Percentiles rank a stretch among this genome's conserved stretches.
Evolutionary conservation across 495 filamentous ascomycete genomes (phyloP).

Genomic region (Podospora fimiseda): DNA sequence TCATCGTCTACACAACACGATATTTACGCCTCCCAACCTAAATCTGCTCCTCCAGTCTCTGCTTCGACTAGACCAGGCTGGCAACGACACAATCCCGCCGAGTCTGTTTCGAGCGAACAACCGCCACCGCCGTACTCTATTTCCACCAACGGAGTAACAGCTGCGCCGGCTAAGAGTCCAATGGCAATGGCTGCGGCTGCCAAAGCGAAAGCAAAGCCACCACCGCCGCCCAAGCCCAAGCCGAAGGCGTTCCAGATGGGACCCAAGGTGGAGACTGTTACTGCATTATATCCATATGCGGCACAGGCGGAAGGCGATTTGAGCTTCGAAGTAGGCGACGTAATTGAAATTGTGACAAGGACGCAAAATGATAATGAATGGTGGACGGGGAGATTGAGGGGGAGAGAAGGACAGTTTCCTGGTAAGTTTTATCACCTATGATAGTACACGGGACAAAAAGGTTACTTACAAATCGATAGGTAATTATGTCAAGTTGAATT

Average conservation of each 20-base stretch:
- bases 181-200: slow-evolving; percentile 68
- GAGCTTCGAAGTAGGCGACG: slow-evolving; percentile 82
- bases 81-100: slow-evolving; percentile 16
- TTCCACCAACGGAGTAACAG: slow-evolving; percentile 1
- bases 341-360: slow-evolving; percentile 78
- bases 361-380: slow-evolving; percentile 91
- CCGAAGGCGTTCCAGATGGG: slow-evolving; percentile 64
- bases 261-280: slow-evolving; percentile 64
- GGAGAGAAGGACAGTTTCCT: slow-evolving; percentile 85
- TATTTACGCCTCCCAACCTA: slow-evolving; percentile 1
- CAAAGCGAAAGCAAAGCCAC: slow-evolving; percentile 67
- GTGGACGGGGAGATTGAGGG: slow-evolving; percentile 80
- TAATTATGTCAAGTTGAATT: too few species aligned
- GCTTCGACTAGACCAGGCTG: slow-evolving; percentile 12
- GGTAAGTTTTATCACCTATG: too few species aligned
- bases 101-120: slow-evolving; percentile 20
- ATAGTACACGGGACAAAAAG: too few species aligned
- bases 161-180: slow-evolving; percentile 7
- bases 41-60: slow-evolving; percentile 3
- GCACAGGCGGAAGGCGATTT: slow-evolving; percentile 93
- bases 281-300: slow-evolving; percentile 89
- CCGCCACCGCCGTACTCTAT: slow-evolving; percentile 55
- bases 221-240: slow-evolving; percentile 83
- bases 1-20: slow-evolving; percentile 1
- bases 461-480: too few species aligned